A percentile compares a stretch with the other conserved stretches of the same genome.
phyloP scores from a whole-genome alignment of 805 yeast species.

The Yarrowia hollandica region DNA sequence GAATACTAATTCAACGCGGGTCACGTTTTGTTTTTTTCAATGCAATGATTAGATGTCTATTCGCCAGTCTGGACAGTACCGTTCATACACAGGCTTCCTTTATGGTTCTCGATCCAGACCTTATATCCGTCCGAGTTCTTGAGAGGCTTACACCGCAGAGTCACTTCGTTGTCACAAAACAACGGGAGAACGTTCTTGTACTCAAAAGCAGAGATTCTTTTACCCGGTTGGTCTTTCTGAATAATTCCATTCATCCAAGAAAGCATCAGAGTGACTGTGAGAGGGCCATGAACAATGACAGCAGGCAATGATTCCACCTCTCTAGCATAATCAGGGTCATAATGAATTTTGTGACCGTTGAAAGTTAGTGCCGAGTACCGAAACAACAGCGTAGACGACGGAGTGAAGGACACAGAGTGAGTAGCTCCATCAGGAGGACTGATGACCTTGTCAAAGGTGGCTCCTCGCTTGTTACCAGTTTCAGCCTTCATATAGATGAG shows the following conservation, averaged over 20 bases:
- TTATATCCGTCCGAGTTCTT: slow-evolving; percentile 41
- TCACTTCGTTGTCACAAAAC: slow-evolving; percentile 45
- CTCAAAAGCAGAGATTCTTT: slow-evolving; percentile 42
- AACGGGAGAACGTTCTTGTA: slow-evolving; percentile 56
- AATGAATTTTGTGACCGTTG: slow-evolving; percentile 84
- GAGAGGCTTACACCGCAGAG: slow-evolving; percentile 33
- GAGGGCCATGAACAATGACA: slow-evolving; percentile 78
- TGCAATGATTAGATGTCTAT: no score
- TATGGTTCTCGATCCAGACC: slow-evolving; percentile 37
- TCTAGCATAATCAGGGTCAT: slow-evolving; percentile 56
- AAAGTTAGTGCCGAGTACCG: slow-evolving; percentile 74
- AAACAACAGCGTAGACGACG: slow-evolving; percentile 50
- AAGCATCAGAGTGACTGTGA: slow-evolving; percentile 60
- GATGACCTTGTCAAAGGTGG: slow-evolving; percentile 33
- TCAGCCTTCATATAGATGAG: slow-evolving; percentile 57
- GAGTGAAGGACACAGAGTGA: slow-evolving; percentile 37
- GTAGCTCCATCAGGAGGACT: slow-evolving; percentile 28
- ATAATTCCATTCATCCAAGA: slow-evolving; percentile 48
- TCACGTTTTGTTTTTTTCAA: no score
- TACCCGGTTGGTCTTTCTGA: slow-evolving; percentile 29
- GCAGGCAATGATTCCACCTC: slow-evolving; percentile 59
- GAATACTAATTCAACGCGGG: no score
- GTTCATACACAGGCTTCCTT: slow-evolving; percentile 33
- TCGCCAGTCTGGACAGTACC: slow-evolving; percentile 38
- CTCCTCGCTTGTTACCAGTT: slow-evolving; percentile 34